phyloP scores from a whole-genome alignment of 345 rosid genomes.

The Pugionium cornutum region DNA sequence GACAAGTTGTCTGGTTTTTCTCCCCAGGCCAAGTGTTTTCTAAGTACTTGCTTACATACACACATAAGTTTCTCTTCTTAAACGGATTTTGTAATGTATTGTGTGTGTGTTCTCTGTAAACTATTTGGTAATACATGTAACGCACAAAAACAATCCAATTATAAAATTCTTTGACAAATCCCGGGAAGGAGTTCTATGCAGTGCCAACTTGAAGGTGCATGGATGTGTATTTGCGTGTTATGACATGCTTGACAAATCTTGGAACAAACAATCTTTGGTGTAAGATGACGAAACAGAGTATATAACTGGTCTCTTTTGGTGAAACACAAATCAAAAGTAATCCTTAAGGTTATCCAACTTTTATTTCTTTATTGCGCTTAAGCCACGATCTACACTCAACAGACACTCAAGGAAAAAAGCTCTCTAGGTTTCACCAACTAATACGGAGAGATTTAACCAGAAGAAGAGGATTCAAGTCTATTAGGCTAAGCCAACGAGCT shows the following conservation, averaged over 20 bases:
- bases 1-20: too few species aligned
- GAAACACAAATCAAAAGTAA: not conserved
- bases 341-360: not conserved
- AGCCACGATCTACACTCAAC: constrained; percentile 35
- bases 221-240: not conserved
- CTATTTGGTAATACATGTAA: too few species aligned
- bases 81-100: too few species aligned
- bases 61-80: too few species aligned
- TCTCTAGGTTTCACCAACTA: not conserved
- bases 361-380: constrained; percentile 31
- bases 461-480: constrained; percentile 5
- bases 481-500: constrained; percentile 88
- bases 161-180: too few species aligned
- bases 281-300: constrained; percentile 14
- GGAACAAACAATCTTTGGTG: not conserved
- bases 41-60: not conserved
- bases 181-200: too few species aligned
- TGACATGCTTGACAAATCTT: too few species aligned
- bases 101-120: too few species aligned
- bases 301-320: not conserved
- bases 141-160: too few species aligned
- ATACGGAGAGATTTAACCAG: constrained; percentile 12
- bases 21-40: constrained; percentile 2
- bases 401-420: constrained; percentile 12
- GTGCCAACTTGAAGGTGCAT: too few species aligned